Base-by-base conservation (phyloP, 345 rosid species). In the Salix purpurea region DNA sequence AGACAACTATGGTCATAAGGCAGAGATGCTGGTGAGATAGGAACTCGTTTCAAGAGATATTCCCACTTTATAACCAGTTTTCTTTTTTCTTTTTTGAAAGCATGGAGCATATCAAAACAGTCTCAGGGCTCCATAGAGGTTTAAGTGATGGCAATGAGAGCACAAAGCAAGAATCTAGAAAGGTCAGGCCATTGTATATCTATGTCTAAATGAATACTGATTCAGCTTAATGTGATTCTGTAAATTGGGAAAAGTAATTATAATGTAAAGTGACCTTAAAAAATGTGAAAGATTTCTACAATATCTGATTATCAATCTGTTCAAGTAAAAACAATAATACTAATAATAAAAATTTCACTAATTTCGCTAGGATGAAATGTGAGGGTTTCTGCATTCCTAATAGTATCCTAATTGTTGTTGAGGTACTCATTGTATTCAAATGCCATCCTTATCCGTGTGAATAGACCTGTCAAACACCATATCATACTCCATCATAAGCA, bases 391-490 rank as follows among this genome's bases (percentile, higher is more conserved):
- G 64, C 13, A 58, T 58, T 58, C 64, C 28, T 10, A 10, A n/a
- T 11, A 58, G 28, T n/a, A 58, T 58, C 40, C 78, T 65, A 11
- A 32, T 36, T 28, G 60, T 62, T 62, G 42, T 19, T 28, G n/a
- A 52, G 44, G 46, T 5, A 23, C 60, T 64, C 26, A 14, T 54
- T 69, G 62, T 37, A 5, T 37, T 56, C 73, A 23, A 60, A 56
- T 67, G 5, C 9, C 76, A 16, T 58, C 64, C 64, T 58, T 23
- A 13, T 13, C 67, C 79, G 61, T 79, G 73, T 58, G 83, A 77
- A 66, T 75, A 72, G 54, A 86, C 74, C 89, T 84, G 82, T 71
- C 70, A 76, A 76, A 18, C 52, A 50, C 76, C 80, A 67, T 56
- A 73, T 42, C 70, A 46, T 36, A 7, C 72, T 68, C 61, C 11